Conservation (phyloP, 1,139 yeast genomes). For the Kurtzmaniella quercitrusa region DNA sequence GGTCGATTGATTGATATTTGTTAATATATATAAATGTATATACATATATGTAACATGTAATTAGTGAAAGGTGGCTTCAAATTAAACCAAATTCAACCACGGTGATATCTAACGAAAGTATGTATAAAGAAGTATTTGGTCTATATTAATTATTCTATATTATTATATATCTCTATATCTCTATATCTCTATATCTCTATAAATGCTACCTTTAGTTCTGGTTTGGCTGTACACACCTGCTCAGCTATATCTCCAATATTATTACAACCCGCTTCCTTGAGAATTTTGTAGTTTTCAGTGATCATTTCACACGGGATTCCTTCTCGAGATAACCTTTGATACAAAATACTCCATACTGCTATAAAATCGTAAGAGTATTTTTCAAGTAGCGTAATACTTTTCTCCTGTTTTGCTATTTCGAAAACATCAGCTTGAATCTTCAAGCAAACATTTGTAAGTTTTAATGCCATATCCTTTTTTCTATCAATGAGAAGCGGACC, state of each 20-base stretch:
- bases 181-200: neutral
- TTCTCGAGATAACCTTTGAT: constrained; percentile 4
- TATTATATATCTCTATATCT: neutral
- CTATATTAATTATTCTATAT: neutral
- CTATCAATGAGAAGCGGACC: constrained; percentile 4
- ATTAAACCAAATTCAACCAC: too few relatives aligned
- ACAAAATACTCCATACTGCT: constrained; percentile 25
- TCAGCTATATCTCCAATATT: neutral
- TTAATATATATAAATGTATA: too few relatives aligned
- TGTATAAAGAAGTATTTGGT: neutral
- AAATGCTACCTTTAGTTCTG: neutral
- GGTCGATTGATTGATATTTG: too few relatives aligned
- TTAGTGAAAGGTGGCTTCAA: too few relatives aligned
- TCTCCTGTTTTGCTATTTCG: constrained; percentile 13
- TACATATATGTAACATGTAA: too few relatives aligned
- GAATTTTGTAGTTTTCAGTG: neutral
- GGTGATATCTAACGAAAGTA: neutral
- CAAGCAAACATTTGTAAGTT: constrained; percentile 13
- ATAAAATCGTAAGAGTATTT: constrained; percentile 33
- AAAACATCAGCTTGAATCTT: constrained; percentile 17
- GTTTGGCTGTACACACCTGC: neutral
- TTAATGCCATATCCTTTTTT: neutral
- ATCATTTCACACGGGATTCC: neutral
- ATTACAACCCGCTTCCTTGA: neutral
- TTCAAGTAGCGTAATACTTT: constrained; percentile 13